A percentile compares a stretch with the other conserved stretches of the same genome.
Conservation (phyloP, 208 protist species). For the Leishmania amazonensis region DNA sequence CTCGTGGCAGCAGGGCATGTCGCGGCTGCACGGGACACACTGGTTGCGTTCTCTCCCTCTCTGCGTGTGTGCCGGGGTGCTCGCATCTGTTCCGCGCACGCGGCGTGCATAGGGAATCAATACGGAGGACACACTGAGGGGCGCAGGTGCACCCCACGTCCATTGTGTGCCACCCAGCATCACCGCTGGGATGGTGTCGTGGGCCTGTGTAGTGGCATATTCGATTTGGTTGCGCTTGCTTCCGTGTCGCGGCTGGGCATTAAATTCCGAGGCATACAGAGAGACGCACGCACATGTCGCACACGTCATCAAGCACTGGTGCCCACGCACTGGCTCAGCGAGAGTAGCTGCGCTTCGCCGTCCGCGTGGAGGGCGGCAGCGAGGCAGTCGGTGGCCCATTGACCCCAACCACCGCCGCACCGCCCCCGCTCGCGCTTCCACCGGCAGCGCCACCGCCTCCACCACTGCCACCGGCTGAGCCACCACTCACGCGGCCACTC, state of each 20-base stretch:
- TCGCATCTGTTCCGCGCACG: too few relatives aligned
- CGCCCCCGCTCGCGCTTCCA: not conserved
- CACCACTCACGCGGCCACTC: slow-evolving; percentile 3
- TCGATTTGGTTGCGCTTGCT: too few relatives aligned
- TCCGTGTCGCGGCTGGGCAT: not conserved
- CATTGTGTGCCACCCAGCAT: too few relatives aligned
- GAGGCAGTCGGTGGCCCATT: not conserved
- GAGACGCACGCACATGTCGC: not conserved
- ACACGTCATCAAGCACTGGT: not conserved
- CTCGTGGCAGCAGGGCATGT: not conserved
- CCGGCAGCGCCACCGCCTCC: not conserved
- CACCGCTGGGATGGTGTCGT: too few relatives aligned
- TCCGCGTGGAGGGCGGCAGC: not conserved
- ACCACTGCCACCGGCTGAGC: not conserved
- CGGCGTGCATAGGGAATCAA: too few relatives aligned
- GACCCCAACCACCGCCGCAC: not conserved
- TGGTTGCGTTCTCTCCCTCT: not conserved
- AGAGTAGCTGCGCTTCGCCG: slow-evolving; percentile 27
- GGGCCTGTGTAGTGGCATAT: too few relatives aligned
- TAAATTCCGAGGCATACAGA: too few relatives aligned
- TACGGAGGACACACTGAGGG: too few relatives aligned
- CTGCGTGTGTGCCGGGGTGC: not conserved
- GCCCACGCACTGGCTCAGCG: not conserved
- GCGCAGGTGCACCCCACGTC: too few relatives aligned
- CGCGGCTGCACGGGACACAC: not conserved